Evolutionary conservation across 176 grass and related monocot species (phyloP).

Genomic region (Paspalum vaginatum): DNA sequence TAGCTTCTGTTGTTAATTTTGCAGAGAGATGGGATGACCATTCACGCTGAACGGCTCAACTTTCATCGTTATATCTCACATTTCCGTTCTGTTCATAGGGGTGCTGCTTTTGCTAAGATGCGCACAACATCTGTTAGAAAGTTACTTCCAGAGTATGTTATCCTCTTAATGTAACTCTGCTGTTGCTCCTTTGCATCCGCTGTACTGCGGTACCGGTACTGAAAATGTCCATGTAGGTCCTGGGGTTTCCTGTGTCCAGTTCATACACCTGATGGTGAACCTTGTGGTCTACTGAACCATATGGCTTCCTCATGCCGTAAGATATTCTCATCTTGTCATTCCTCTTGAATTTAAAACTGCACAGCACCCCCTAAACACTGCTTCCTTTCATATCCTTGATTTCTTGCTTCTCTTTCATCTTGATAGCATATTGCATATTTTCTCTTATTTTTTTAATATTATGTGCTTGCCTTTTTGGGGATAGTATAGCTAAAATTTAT

Average conservation of each 20-base stretch:
- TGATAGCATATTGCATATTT: neutral
- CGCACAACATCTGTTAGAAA: conserved; percentile 86
- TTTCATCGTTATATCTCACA: conserved; percentile 87
- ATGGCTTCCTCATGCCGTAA: conserved; percentile 87
- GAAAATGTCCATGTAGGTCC: conserved; percentile 57
- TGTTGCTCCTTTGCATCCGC: conserved; percentile 35
- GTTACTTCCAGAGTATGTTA: conserved; percentile 91
- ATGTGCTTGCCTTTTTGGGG: conserved; percentile 9
- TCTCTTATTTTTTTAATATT: neutral
- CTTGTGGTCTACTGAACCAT: conserved; percentile 96
- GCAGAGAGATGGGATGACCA: conserved; percentile 94
- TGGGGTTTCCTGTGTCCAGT: conserved; percentile 98
- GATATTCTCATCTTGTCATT: conserved; percentile 44
- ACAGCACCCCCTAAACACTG: neutral
- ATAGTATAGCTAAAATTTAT: neutral
- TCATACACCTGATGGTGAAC: conserved; percentile 91
- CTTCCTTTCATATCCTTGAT: neutral
- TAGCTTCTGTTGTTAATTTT: conserved; percentile 40
- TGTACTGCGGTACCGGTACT: conserved; percentile 18
- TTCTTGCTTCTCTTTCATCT: conserved; percentile 27
- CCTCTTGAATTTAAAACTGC: conserved; percentile 12
- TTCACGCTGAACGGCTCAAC: conserved; percentile 88
- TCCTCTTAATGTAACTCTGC: conserved; percentile 25
- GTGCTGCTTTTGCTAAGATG: conserved; percentile 95
- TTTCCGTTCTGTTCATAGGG: conserved; percentile 95